Base-by-base conservation (phyloP, 2,329 filamentous ascomycete genomes). In the Dryadomyces sulphureus region DNA sequence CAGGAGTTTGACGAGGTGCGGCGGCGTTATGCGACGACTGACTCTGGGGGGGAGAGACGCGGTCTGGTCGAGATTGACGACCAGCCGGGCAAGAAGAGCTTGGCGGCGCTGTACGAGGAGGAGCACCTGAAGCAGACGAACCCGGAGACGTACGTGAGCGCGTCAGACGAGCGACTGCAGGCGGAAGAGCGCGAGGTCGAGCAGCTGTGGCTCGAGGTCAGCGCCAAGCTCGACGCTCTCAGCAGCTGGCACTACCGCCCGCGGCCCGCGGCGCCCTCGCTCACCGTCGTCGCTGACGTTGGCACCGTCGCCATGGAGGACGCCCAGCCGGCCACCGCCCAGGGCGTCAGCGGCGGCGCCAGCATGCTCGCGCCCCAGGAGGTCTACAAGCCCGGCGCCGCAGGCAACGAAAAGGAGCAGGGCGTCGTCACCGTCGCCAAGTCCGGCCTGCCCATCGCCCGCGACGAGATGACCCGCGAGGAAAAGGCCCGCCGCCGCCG, bases 211-310 rank as follows among this genome's bases (percentile, higher is more conserved):
- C 83, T 78, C 54, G 81, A 84, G 32, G 72, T 95, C 45, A 80
- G 75, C 57, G 75, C 75, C 40, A 84, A 86, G 51, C 78, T 98
- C 46, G 92, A 98, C 63, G 78, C 85, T 22, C 77, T 98, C 52
- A 89, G 81, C 63, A 94, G 84, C 60, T 94, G 87, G 81, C 84
- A 95, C 65, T 95, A 94, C 74, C 89, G 86, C 63, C 92, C 92
- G 45, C 93, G 89, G 66, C 81, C 85, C 11, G 74, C 81, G 2
- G 82, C 82, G 44, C 78, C 86, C n/a, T 77, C 77, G 40, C 76
- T 98, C 51, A 89, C 85, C 38, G 84, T 95, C 46, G 82, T 95
- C 30, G 75, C 86, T 22, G 90, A 96, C 63, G 85, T 92, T 4
- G 86, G 89, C n/a, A 87, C 85, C 4, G 81, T 96, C 53, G 74